Evolutionary conservation across 2,329 filamentous ascomycete genomes (phyloP), one percentile per base, ranked within the genome.

Genomic region (Periconia sp.): DNA sequence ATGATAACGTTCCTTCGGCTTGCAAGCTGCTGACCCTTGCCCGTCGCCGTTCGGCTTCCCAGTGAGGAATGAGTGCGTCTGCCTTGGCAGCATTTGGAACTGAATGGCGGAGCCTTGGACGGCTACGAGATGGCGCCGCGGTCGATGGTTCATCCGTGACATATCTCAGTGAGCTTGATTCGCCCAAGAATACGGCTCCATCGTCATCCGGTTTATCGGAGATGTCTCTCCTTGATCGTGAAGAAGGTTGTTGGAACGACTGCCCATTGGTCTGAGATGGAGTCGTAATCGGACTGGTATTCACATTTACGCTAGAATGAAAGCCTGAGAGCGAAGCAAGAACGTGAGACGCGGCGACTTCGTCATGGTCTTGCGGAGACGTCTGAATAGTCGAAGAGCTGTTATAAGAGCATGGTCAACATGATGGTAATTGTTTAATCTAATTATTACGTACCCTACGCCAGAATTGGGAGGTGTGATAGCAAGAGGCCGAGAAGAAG

Each of bases 121-220:
- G 50, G 3, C 43, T 43, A 12, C 46, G 41, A 29, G 59, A 62
- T 28, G 56, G 54, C 12, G 50, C 56, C 4, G 52, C 59, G 36
- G 76, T 71, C 23, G 76, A 46, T 13, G 46, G 48, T 28, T 54
- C 56, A 4, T 50, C 73, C 10, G 72, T 73, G 3, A 80, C 73
- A 45, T 77, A 79, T 11, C 75, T 73, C 29, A 79, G 66, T 1
- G 77, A 76, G 36, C 70, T 76, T 1, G 74, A 77, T 40, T 77
- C 74, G 23, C 74, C 73, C 4, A 78, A 69, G 36, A 77, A 77
- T 10, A 63, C 59, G 4, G 59, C 59, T 2, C 32, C 41, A 39
- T 55, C 53, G 16, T 59, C 61, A 52, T 66, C 56, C 46, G 54
- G 51, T 50, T 49, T 28, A 15, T 37, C 13, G n/a, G 52, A 12